Evolutionary conservation across 176 grass and related monocot species (phyloP).

Genomic region (Avena atlantica): DNA sequence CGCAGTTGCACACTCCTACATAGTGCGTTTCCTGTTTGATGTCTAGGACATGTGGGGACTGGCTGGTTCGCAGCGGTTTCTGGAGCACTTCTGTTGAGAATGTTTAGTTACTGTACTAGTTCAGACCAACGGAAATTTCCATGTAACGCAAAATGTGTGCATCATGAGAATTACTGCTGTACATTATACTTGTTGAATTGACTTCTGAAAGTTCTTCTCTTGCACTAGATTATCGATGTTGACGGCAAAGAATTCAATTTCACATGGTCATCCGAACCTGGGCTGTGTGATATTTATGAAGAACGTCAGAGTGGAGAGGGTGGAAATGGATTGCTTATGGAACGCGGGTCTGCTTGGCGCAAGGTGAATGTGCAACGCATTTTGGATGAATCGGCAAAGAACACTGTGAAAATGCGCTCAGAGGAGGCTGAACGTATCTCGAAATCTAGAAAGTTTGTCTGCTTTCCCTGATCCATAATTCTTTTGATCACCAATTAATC

Average conservation of each 20-base stretch:
- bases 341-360: conserved; percentile 84
- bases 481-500: conserved; percentile 39
- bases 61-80: not conserved
- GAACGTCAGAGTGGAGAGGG: conserved; percentile 74
- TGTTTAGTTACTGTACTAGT: conserved; percentile 15
- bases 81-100: not conserved
- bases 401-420: conserved; percentile 94
- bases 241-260: conserved; percentile 90
- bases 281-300: conserved; percentile 97
- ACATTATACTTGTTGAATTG: conserved; percentile 9
- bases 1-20: not conserved
- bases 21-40: not conserved
- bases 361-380: conserved; percentile 94
- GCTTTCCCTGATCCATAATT: conserved; percentile 53
- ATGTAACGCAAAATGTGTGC: not conserved
- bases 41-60: conserved; percentile 10
- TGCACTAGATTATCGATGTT: conserved; percentile 85
- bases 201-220: conserved; percentile 36
- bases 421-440: conserved; percentile 89
- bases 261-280: conserved; percentile 70
- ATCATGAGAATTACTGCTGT: conserved; percentile 22
- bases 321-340: conserved; percentile 87
- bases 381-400: conserved; percentile 96
- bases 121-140: conserved; percentile 24
- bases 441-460: conserved; percentile 94